phyloP scores from a whole-genome alignment of 2,329 filamentous ascomycete genomes.

The Lasiodiplodia gonubiensis region DNA sequence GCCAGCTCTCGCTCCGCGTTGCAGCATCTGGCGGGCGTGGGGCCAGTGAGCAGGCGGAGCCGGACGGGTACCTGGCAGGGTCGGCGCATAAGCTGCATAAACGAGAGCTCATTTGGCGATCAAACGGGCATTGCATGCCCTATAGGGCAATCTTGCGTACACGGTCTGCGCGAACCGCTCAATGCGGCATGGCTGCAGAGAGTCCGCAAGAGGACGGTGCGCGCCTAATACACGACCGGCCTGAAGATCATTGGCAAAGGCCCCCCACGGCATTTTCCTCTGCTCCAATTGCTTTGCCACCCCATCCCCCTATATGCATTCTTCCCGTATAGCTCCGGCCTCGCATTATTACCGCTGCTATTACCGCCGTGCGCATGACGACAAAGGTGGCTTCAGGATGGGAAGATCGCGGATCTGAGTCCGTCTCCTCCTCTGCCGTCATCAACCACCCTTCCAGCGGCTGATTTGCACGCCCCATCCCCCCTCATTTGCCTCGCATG shows the following conservation, averaged over 20 bases:
- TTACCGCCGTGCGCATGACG: conserved; percentile 12
- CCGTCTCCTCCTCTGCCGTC: conserved; percentile 10
- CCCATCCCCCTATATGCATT: conserved; percentile 12
- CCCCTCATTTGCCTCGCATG: background rate
- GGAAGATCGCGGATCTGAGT: conserved; percentile 14
- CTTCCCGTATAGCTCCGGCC: conserved; percentile 5
- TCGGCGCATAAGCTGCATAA: conserved; percentile 19
- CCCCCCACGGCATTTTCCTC: conserved; percentile 19
- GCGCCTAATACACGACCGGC: conserved; percentile 21
- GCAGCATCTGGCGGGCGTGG: conserved; percentile 2
- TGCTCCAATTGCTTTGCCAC: background rate
- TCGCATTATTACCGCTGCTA: conserved; percentile 20
- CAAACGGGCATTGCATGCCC: conserved; percentile 22
- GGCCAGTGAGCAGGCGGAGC: conserved; percentile 9
- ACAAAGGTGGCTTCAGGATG: conserved; percentile 18
- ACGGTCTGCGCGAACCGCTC: conserved; percentile 1
- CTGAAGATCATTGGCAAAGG: conserved; percentile 18
- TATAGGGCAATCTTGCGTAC: conserved; percentile 16
- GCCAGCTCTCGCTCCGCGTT: background rate
- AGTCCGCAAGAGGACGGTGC: conserved; percentile 4
- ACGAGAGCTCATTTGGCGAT: conserved; percentile 21
- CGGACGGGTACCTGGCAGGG: conserved; percentile 22
- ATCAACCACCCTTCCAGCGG: background rate
- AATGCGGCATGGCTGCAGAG: background rate
- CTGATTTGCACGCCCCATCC: background rate